These are phyloP conservation scores for Coniochaeta hoffmannii DNA, from an alignment of 2,329 filamentous ascomycete species.

Conservation along the genomic window DNA sequence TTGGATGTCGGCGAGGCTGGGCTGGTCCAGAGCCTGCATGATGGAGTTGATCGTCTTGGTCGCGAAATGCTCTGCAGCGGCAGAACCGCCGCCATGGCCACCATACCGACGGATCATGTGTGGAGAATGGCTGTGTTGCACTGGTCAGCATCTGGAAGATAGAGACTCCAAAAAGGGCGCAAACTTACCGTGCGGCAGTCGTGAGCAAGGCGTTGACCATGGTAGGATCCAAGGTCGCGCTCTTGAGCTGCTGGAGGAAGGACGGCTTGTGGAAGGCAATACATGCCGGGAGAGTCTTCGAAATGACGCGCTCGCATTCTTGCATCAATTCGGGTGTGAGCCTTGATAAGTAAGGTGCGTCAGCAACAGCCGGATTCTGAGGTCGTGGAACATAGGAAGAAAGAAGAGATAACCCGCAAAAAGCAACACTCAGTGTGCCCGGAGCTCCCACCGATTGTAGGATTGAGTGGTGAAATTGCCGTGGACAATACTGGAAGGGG, in stretches of 20 bases:
- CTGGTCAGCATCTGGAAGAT: constrained; percentile 7
- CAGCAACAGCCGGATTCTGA: neutral
- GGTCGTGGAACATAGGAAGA: neutral
- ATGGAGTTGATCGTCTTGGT: constrained; percentile 49
- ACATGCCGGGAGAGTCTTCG: constrained; percentile 53
- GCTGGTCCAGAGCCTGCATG: constrained; percentile 51
- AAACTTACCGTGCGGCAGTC: constrained; percentile 47
- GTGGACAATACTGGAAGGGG: neutral
- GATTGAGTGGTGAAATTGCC: neutral
- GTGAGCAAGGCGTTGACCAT: constrained; percentile 52
- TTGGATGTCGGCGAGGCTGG: constrained; percentile 53
- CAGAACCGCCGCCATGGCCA: constrained; percentile 38
- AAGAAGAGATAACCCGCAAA: neutral
- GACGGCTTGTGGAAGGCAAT: constrained; percentile 58
- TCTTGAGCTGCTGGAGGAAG: constrained; percentile 54
- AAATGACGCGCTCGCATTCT: constrained; percentile 54
- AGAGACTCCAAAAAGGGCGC: constrained; percentile 7
- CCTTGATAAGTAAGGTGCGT: constrained; percentile 16
- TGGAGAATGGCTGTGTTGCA: constrained; percentile 41
- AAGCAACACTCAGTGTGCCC: too few species aligned
- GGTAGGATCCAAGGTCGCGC: constrained; percentile 44
- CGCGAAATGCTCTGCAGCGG: constrained; percentile 52
- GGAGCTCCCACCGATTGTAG: too few species aligned
- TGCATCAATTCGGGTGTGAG: constrained; percentile 50
- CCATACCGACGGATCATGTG: constrained; percentile 51